These are phyloP conservation scores for Mangifera indica DNA, from an alignment of 345 rosid species.

Conservation along the genomic window DNA sequence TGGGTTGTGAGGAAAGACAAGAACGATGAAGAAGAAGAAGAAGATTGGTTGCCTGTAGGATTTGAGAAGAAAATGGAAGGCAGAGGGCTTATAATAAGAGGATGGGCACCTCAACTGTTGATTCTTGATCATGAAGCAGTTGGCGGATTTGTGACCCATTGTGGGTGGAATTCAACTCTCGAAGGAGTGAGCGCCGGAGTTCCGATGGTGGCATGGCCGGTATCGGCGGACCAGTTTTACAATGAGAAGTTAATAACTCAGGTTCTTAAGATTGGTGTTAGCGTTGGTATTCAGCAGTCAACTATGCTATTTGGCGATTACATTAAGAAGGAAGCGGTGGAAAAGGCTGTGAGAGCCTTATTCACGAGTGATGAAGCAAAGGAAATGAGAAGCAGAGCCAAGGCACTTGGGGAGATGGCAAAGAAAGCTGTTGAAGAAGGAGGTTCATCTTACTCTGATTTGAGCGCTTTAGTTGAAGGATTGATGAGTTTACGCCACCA, in stretches of 20 bases:
- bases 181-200: constrained; percentile 50
- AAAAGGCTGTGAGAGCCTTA: constrained; percentile 35
- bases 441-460: constrained; percentile 35
- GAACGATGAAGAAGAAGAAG: constrained; percentile 19
- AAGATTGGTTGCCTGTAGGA: constrained; percentile 42
- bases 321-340: constrained; percentile 37
- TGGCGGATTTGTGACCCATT: constrained; percentile 59
- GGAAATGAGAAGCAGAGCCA: constrained; percentile 33
- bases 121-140: constrained; percentile 55
- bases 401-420: constrained; percentile 22
- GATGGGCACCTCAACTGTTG: constrained; percentile 64
- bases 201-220: constrained; percentile 56
- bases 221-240: constrained; percentile 45
- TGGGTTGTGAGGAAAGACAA: constrained; percentile 43
- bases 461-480: constrained; percentile 32
- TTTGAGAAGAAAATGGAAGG: constrained; percentile 37
- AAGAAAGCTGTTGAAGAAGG: constrained; percentile 36
- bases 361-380: constrained; percentile 33
- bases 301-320: constrained; percentile 21
- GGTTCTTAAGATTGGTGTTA: constrained; percentile 40
- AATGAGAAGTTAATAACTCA: constrained; percentile 48
- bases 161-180: constrained; percentile 60
- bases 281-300: constrained; percentile 37
- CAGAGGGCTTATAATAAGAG: constrained; percentile 52
- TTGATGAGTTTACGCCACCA: constrained; percentile 14